A percentile compares a stretch with the other conserved stretches of the same genome.
These are phyloP conservation scores for Eutypa lata DNA, from an alignment of 2,329 filamentous ascomycete genomes.

Conservation along the genomic window DNA sequence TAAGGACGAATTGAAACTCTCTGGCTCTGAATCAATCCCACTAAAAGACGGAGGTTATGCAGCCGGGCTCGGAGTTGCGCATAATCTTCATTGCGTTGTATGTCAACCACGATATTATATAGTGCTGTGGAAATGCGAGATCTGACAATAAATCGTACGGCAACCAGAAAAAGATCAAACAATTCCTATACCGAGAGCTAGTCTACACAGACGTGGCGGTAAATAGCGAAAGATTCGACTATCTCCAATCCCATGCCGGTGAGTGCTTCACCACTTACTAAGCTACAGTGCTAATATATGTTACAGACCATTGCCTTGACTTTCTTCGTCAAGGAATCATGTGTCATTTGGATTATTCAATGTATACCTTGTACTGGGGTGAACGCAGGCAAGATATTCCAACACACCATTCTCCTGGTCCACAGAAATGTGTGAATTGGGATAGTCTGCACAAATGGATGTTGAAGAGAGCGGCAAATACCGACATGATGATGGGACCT, in stretches of 20 bases:
- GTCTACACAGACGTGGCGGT: conserved; percentile 1
- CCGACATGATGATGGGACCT: background rate
- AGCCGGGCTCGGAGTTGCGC: conserved; percentile 5
- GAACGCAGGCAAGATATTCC: conserved; percentile 1
- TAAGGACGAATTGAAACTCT: background rate
- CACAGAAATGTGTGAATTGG: conserved; percentile 8
- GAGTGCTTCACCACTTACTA: background rate
- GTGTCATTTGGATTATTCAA: conserved; percentile 4
- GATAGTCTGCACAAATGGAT: conserved; percentile 7
- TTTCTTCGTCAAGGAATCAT: conserved; percentile 7
- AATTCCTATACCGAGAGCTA: conserved; percentile 6
- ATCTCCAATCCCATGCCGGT: background rate
- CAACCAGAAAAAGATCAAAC: conserved; percentile 6
- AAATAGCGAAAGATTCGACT: background rate
- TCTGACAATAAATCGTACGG: too few relatives aligned
- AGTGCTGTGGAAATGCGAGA: too few relatives aligned
- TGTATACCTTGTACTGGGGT: conserved; percentile 7
- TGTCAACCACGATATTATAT: background rate
- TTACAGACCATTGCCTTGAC: conserved; percentile 9
- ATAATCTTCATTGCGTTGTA: conserved; percentile 10
- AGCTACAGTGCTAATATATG: background rate
- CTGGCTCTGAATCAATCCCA: conserved; percentile 4
- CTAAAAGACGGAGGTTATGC: conserved; percentile 6
- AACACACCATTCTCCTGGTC: background rate
- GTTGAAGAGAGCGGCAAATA: background rate